Evolutionary conservation across 352 stramenopile species (phyloP).

Genomic region (Phytophthora quininea): DNA sequence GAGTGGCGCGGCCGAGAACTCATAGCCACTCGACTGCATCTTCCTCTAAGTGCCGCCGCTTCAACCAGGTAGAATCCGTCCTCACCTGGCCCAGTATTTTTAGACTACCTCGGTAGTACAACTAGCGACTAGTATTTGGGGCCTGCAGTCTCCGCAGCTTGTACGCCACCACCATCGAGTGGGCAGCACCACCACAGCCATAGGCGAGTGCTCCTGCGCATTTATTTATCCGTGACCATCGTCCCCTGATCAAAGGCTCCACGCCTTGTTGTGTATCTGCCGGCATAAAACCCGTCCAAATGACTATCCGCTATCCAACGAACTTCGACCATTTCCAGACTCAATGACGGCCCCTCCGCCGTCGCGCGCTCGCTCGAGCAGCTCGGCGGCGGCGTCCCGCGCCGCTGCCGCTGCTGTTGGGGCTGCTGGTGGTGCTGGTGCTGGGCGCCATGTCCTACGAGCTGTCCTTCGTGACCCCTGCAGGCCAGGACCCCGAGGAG

Average conservation of each 20-base stretch:
- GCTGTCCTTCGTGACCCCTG: constrained; percentile 30
- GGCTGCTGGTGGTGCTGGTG: constrained; percentile 23
- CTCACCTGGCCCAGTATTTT: constrained; percentile 2
- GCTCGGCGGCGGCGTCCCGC: constrained; percentile 9
- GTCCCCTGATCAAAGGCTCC: too few relatives aligned
- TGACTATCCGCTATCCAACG: too few relatives aligned
- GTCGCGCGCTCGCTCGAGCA: constrained; percentile 16
- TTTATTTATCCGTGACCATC: too few relatives aligned
- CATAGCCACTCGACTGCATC: constrained; percentile 68
- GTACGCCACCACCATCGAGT: too few relatives aligned
- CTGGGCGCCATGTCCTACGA: constrained; percentile 31
- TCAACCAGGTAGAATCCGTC: not conserved
- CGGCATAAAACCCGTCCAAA: too few relatives aligned
- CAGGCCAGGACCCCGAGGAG: constrained; percentile 5
- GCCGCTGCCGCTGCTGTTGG: constrained; percentile 32
- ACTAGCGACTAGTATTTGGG: too few relatives aligned
- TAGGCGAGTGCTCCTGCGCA: too few relatives aligned
- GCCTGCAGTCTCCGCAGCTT: too few relatives aligned
- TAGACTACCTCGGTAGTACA: too few relatives aligned
- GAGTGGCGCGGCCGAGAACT: constrained; percentile 77
- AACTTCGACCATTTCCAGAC: too few relatives aligned
- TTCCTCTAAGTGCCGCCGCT: not conserved
- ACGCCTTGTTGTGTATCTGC: too few relatives aligned
- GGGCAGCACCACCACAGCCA: too few relatives aligned
- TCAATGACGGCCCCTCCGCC: constrained; percentile 6